Conservation (phyloP, 2,329 filamentous ascomycete species). For the Ceratocystis variospora region DNA sequence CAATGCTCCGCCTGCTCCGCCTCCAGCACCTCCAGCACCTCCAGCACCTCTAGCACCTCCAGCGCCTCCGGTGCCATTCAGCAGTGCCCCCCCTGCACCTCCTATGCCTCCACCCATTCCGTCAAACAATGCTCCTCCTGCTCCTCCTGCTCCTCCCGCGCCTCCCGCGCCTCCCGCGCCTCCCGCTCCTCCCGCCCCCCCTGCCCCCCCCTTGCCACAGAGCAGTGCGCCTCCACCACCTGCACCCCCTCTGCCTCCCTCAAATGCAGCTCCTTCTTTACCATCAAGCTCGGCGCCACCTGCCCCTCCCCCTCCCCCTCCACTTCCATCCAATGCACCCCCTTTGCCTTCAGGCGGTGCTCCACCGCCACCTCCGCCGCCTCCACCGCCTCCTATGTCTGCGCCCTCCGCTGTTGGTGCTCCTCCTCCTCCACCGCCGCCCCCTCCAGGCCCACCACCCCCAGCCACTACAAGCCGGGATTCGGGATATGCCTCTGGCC, state of each 20-base stretch:
- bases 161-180: constrained; percentile 48
- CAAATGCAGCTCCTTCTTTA: constrained; percentile 38
- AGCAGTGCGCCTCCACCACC: constrained; percentile 25
- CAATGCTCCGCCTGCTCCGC: constrained; percentile 16
- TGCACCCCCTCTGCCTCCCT: constrained; percentile 34
- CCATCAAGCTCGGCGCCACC: constrained; percentile 23
- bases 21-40: constrained; percentile 41
- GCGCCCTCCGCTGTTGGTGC: constrained; percentile 25
- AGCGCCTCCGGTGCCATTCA: constrained; percentile 45
- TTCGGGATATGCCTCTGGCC: constrained; percentile 43
- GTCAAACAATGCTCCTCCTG: constrained; percentile 31
- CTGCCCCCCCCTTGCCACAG: constrained; percentile 32
- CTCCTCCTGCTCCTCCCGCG: constrained; percentile 45
- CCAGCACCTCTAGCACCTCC: constrained; percentile 69
- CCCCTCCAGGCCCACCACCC: constrained; percentile 24
- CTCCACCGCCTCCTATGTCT: constrained; percentile 29
- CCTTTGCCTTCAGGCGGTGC: background rate
- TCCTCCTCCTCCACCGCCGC: constrained; percentile 36
- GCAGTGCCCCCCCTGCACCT: constrained; percentile 55
- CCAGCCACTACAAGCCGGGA: constrained; percentile 35
- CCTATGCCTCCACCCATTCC: background rate
- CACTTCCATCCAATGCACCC: constrained; percentile 33
- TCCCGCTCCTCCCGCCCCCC: constrained; percentile 24
- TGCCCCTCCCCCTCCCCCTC: constrained; percentile 34
- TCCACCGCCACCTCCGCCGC: constrained; percentile 32